Conservation (phyloP, 2,329 filamentous ascomycete species). For the Cladosporium colombiae region DNA sequence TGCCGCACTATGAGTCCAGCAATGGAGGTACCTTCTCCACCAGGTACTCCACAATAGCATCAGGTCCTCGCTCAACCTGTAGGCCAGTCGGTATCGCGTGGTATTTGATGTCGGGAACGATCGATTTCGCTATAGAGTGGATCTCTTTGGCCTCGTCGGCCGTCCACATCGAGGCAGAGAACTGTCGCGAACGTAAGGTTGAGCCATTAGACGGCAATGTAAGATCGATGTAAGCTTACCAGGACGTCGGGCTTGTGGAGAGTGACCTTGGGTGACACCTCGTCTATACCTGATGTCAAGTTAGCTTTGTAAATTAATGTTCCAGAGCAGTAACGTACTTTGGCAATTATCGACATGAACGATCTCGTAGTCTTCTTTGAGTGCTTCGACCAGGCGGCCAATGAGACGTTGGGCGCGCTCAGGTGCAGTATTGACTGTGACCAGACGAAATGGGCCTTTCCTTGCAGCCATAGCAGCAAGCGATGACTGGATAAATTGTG, state of each 20-base stretch:
- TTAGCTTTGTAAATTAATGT: neutral
- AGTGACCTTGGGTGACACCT: neutral
- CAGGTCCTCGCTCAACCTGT: slow-evolving; percentile 55
- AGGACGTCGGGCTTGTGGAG: slow-evolving; percentile 32
- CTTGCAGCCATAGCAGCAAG: neutral
- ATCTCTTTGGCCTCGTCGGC: slow-evolving; percentile 49
- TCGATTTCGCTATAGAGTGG: slow-evolving; percentile 14
- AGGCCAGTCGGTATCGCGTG: slow-evolving; percentile 57
- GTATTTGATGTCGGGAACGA: slow-evolving; percentile 51
- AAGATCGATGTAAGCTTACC: slow-evolving; percentile 42
- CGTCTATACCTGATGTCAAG: neutral
- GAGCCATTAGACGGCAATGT: neutral
- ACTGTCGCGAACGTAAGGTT: slow-evolving; percentile 42
- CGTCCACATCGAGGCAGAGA: slow-evolving; percentile 63
- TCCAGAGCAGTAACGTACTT: slow-evolving; percentile 43
- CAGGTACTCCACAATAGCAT: slow-evolving; percentile 57
- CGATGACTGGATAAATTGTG: neutral
- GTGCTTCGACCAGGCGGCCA: slow-evolving; percentile 59
- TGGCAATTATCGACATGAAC: slow-evolving; percentile 63
- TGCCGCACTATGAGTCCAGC: neutral
- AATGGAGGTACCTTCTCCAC: slow-evolving; percentile 43
- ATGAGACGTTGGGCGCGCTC: slow-evolving; percentile 65
- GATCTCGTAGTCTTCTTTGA: slow-evolving; percentile 66
- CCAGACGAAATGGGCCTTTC: slow-evolving; percentile 60
- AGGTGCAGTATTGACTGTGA: slow-evolving; percentile 69